phyloP scores from a whole-genome alignment of 441 rosid species.

The Mallotus repandus region DNA sequence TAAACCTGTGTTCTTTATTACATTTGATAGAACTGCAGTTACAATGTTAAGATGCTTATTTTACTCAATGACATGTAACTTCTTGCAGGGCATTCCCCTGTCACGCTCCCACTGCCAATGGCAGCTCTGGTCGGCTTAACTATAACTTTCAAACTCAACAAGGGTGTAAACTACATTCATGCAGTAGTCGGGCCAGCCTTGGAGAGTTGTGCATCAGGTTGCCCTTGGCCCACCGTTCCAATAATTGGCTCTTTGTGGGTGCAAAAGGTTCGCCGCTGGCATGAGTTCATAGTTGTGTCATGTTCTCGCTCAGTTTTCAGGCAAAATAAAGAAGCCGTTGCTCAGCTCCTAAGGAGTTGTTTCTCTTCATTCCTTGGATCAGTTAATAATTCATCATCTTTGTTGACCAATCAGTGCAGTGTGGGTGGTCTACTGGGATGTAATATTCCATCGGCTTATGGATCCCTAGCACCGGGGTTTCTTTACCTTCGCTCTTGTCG shows the following conservation, averaged over 20 bases:
- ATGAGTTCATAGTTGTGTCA: constrained; percentile 50
- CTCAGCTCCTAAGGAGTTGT: constrained; percentile 59
- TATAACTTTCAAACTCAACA: constrained; percentile 59
- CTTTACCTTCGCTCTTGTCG: constrained; percentile 57
- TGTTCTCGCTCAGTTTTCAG: constrained; percentile 54
- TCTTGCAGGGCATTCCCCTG: constrained; percentile 34
- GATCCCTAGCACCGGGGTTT: constrained; percentile 50
- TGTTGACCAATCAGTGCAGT: constrained; percentile 35
- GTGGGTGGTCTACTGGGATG: constrained; percentile 48
- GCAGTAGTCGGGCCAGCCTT: constrained; percentile 63
- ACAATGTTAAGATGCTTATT: neutral
- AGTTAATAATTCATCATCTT: constrained; percentile 24
- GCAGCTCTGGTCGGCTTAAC: constrained; percentile 75
- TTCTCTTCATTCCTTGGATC: constrained; percentile 57
- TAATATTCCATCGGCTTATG: constrained; percentile 29
- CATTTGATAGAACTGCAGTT: neutral
- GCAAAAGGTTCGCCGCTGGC: constrained; percentile 67
- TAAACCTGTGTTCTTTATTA: too few relatives aligned
- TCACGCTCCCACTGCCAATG: constrained; percentile 61
- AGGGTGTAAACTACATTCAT: constrained; percentile 44
- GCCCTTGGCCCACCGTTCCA: constrained; percentile 51
- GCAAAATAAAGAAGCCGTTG: constrained; percentile 47
- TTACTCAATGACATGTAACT: constrained; percentile 3
- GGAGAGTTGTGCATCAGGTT: constrained; percentile 55
- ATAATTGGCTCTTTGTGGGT: constrained; percentile 64